Evolutionary conservation across 1,284 basidiomycete species (phyloP), one percentile per base, ranked within the genome.

Genomic region (Coniophora puteana): DNA sequence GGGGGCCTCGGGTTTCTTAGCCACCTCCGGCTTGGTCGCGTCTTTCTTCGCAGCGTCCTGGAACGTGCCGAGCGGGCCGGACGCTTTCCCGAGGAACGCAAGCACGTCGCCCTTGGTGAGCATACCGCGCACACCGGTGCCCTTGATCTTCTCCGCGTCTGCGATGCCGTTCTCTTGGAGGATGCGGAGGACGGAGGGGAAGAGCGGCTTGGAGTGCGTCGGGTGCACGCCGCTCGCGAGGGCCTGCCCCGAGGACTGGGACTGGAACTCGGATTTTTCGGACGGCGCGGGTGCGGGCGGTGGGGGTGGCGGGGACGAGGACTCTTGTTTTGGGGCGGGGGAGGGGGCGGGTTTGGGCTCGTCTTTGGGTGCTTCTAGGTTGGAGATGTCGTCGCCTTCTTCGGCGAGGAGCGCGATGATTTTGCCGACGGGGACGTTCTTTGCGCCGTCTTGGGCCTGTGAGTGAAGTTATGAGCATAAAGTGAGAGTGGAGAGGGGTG

Each of bases 351-450:
- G 23, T 33, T 53, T 46, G 3, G 59, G 41, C 26, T 73, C 69
- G 46, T 87, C 78, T 47, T 75, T 71, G 2, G 90, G 88, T 8
- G 77, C 68, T 54, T 93, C 78, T 27, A 93, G 77, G 55, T 88
- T 87, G 43, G 89, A 83, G 43, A 97, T 83, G 60, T 97, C 89
- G 62, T 98, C 95, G 3, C 94, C 94, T 63, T 97, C 92, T 65
- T 98, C 94, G n/a, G 89, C 94, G 11, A 95, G 75, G 40, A 99
- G 74, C 13, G 93, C 95, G 53, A 98, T 96, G 21, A 84, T 61
- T 62, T 85, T 86, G 40, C 93, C 93, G 28, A 99, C 90, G 3
- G 83, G 75, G 41, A 99, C 78, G 52, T 83, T 83, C 67, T 94
- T 94, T 11, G 87, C 62, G 40, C 94, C 94, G 46, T 91, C 89